A percentile compares a stretch with the other conserved stretches of the same genome.
Conservation (phyloP, 257 asterid species). For the Gardenia jasminoides region DNA sequence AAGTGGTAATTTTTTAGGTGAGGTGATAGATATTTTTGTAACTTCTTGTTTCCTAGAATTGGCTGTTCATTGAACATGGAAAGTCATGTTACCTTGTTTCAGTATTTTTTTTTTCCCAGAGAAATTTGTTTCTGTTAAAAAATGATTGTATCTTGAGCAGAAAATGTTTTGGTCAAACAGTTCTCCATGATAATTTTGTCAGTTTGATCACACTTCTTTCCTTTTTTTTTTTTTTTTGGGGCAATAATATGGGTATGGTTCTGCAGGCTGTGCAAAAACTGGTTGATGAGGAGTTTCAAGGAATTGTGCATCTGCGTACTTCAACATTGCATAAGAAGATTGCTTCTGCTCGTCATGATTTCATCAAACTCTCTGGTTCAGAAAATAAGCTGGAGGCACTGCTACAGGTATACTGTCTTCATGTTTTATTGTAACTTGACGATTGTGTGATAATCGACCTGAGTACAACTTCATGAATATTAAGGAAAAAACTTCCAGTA, state of each 20-base stretch:
- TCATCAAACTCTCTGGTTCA: conserved; percentile 87
- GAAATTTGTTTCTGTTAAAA: background rate
- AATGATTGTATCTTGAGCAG: background rate
- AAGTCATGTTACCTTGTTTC: background rate
- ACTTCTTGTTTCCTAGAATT: too few relatives aligned
- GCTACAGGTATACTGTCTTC: conserved; percentile 58
- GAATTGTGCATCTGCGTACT: conserved; percentile 85
- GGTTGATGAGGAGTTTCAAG: conserved; percentile 93
- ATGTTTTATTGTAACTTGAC: background rate
- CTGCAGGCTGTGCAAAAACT: conserved; percentile 79
- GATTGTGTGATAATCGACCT: background rate
- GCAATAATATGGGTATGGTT: conserved; percentile 4
- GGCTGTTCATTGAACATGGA: background rate
- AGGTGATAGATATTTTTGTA: background rate
- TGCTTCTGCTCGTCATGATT: conserved; percentile 92
- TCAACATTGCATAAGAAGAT: conserved; percentile 91
- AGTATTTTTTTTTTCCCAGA: background rate
- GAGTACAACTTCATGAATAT: background rate
- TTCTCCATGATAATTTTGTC: background rate
- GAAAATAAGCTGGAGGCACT: conserved; percentile 96
- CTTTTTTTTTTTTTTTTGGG: too few relatives aligned
- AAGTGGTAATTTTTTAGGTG: background rate
- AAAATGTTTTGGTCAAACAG: background rate
- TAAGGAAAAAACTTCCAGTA: background rate
- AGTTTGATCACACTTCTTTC: background rate